A percentile compares a stretch with the other conserved stretches of the same genome.
Conservation (phyloP, 2,329 filamentous ascomycete species). For the Fusarium hostae region DNA sequence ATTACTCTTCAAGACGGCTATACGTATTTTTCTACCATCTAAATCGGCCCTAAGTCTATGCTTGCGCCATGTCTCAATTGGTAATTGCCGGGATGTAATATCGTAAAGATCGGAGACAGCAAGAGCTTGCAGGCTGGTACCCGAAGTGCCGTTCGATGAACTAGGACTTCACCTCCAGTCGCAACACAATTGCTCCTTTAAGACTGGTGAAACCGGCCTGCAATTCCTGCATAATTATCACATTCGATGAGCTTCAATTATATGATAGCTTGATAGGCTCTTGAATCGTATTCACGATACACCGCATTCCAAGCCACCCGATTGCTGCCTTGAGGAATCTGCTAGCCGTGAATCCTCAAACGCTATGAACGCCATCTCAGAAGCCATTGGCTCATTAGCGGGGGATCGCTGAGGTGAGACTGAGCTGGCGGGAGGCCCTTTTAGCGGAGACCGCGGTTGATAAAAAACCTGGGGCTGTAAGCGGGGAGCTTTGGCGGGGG, state of each 20-base stretch:
- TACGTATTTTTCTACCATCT: too few species aligned
- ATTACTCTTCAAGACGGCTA: neutral
- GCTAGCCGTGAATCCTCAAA: neutral
- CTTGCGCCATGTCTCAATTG: neutral
- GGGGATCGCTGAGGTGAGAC: constrained; percentile 27
- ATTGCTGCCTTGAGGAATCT: constrained; percentile 14
- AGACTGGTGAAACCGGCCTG: neutral
- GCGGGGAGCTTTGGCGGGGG: rapidly evolving
- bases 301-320: neutral
- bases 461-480: neutral
- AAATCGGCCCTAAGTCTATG: too few species aligned
- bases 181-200: neutral
- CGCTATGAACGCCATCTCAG: neutral
- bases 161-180: neutral
- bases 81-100: neutral
- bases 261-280: neutral
- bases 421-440: constrained; percentile 8
- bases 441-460: neutral
- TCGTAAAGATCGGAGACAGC: neutral
- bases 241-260: neutral
- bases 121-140: neutral
- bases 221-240: neutral
- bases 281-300: neutral
- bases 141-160: neutral
- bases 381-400: neutral